Conservation (phyloP, 2,329 filamentous ascomycete genomes). For the Trichoderma atrobrunneum region DNA sequence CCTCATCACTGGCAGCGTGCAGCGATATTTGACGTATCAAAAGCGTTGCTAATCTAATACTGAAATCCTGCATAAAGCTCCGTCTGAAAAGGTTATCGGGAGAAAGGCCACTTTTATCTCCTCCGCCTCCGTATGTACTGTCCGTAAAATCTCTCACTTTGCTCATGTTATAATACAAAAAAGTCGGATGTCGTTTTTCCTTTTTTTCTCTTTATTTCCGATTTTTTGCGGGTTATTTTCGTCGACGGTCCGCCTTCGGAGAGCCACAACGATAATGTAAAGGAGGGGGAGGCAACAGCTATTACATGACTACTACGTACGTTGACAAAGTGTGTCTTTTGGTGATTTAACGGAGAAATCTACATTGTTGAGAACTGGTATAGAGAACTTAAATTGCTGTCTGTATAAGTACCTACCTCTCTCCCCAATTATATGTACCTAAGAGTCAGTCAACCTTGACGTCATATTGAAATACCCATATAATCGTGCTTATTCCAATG, state of each 20-base stretch:
- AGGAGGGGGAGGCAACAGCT: not conserved
- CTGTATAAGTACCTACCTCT: too few relatives aligned
- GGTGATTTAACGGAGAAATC: not conserved
- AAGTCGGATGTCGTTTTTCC: not conserved
- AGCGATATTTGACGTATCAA: not conserved
- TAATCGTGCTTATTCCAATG: not conserved
- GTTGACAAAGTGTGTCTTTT: not conserved
- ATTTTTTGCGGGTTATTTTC: not conserved
- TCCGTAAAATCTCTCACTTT: not conserved
- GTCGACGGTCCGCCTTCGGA: not conserved
- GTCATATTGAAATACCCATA: not conserved
- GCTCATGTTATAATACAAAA: too few relatives aligned
- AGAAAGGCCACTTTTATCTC: not conserved
- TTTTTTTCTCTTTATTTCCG: too few relatives aligned
- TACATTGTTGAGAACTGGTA: too few relatives aligned
- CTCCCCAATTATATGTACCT: too few relatives aligned
- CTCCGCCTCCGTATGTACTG: not conserved
- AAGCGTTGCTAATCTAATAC: not conserved
- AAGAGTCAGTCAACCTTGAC: too few relatives aligned
- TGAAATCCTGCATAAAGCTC: not conserved
- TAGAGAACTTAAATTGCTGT: too few relatives aligned
- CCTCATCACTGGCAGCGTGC: not conserved
- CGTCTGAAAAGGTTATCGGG: not conserved
- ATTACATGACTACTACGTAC: not conserved
- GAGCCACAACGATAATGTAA: not conserved